These are phyloP conservation scores for Telopea speciosissima DNA, from an alignment of 177 flowering plant species.

Conservation along the genomic window DNA sequence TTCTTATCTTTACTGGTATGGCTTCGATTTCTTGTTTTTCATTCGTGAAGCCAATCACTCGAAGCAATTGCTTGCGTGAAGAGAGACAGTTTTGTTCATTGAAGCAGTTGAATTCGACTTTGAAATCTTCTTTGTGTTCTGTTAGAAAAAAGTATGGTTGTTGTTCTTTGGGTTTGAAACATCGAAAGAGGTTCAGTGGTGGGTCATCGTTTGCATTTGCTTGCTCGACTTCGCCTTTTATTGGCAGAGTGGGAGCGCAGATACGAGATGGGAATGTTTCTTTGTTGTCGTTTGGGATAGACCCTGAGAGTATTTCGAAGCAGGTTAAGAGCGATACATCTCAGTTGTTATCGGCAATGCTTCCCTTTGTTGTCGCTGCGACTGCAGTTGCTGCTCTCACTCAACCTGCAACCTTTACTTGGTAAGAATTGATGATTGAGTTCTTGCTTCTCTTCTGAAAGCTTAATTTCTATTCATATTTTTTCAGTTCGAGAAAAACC, in stretches of 20 bases:
- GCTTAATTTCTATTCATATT: not conserved
- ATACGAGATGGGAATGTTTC: conserved; percentile 53
- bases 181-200: conserved; percentile 12
- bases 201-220: conserved; percentile 18
- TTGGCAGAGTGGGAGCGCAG: conserved; percentile 60
- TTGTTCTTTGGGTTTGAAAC: not conserved
- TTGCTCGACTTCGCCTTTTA: conserved; percentile 44
- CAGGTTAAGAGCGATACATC: conserved; percentile 41
- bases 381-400: conserved; percentile 77
- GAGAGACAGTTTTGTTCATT: not conserved
- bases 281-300: conserved; percentile 41
- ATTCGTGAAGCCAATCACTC: not conserved
- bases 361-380: conserved; percentile 84
- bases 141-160: not conserved
- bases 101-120: not conserved
- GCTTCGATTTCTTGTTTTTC: conserved; percentile 11
- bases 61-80: not conserved
- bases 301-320: conserved; percentile 15
- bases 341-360: conserved; percentile 65
- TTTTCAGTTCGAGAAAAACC: not conserved
- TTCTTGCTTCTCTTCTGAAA: not conserved
- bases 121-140: not conserved
- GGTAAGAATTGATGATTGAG: conserved; percentile 31
- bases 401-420: conserved; percentile 72
- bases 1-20: not conserved